Conservation (phyloP, 805 yeast genomes). For the Metschnikowia henanensis region DNA sequence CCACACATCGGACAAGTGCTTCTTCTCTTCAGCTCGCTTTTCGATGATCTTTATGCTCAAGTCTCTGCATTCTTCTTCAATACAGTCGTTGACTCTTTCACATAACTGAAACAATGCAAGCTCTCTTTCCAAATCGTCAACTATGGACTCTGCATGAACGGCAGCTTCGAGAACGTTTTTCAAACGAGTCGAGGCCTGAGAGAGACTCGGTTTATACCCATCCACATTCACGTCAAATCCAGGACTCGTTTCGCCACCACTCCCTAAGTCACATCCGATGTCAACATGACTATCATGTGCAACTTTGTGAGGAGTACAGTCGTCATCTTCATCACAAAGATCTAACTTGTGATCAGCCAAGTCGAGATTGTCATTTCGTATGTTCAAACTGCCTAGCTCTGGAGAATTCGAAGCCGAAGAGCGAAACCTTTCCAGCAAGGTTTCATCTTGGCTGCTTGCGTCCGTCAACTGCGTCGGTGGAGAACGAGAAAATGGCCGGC, state of each 20-base stretch:
- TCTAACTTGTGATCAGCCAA: slow-evolving; percentile 37
- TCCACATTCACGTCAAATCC: slow-evolving; percentile 21
- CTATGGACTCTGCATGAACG: slow-evolving; percentile 33
- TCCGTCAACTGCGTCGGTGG: slow-evolving; percentile 11
- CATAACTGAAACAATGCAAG: slow-evolving; percentile 32
- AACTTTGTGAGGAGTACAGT: slow-evolving; percentile 22
- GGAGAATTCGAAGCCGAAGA: slow-evolving; percentile 42
- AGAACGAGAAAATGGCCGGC: slow-evolving; percentile 15
- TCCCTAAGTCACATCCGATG: slow-evolving; percentile 18
- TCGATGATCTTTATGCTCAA: slow-evolving; percentile 33
- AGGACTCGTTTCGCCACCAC: too few relatives aligned
- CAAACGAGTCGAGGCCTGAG: slow-evolving; percentile 21
- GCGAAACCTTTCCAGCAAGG: slow-evolving; percentile 25
- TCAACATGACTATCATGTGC: slow-evolving; percentile 21
- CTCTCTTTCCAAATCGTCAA: slow-evolving; percentile 35
- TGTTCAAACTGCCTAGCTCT: slow-evolving; percentile 32
- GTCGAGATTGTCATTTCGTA: slow-evolving; percentile 32
- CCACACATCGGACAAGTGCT: slow-evolving; percentile 36
- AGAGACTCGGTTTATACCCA: slow-evolving; percentile 24
- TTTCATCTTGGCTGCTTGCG: slow-evolving; percentile 4
- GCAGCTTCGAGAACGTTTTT: slow-evolving; percentile 34
- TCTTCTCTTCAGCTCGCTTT: slow-evolving; percentile 33
- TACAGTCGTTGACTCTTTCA: slow-evolving; percentile 31
- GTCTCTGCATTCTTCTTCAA: slow-evolving; percentile 34
- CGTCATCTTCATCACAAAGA: slow-evolving; percentile 24